phyloP scores from a whole-genome alignment of 495 filamentous ascomycete genomes.

The Pyrenula aspistea region DNA sequence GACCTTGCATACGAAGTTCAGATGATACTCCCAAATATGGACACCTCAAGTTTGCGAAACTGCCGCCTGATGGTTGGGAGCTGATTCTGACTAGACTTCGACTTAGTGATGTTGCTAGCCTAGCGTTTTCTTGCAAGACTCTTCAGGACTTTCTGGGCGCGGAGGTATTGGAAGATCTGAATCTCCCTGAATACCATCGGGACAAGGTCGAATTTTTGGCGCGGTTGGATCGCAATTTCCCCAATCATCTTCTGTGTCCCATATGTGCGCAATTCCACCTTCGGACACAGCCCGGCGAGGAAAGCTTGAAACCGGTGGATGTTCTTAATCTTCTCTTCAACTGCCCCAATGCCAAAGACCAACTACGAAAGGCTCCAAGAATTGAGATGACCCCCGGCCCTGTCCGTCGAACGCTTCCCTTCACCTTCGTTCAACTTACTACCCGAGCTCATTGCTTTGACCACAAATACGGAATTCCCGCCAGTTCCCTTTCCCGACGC shows the following conservation, averaged over 20 bases:
- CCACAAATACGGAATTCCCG: constrained; percentile 30
- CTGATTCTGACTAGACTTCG: constrained; percentile 25
- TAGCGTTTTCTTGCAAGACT: constrained; percentile 34
- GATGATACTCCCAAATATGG: constrained; percentile 22
- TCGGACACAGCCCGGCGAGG: constrained; percentile 33
- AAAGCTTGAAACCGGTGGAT: constrained; percentile 32
- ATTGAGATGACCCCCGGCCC: constrained; percentile 35
- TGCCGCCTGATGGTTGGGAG: constrained; percentile 32
- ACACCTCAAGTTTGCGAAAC: constrained; percentile 28
- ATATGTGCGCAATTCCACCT: constrained; percentile 40
- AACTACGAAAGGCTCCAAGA: constrained; percentile 27
- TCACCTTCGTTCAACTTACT: constrained; percentile 41
- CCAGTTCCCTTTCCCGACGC: constrained; percentile 28
- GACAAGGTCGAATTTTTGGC: constrained; percentile 34
- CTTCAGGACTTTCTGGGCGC: constrained; percentile 28
- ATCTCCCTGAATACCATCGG: constrained; percentile 22
- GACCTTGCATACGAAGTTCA: constrained; percentile 8
- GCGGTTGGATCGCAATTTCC: constrained; percentile 29
- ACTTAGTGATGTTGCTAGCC: constrained; percentile 29
- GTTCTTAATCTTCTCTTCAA: constrained; percentile 39
- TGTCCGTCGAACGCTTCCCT: constrained; percentile 29
- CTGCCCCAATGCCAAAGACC: constrained; percentile 32
- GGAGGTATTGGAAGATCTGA: constrained; percentile 18
- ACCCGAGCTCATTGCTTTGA: constrained; percentile 28
- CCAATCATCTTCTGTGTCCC: constrained; percentile 43